Base-by-base conservation (phyloP, 805 yeast genomes). In the Pichia eremophila region DNA sequence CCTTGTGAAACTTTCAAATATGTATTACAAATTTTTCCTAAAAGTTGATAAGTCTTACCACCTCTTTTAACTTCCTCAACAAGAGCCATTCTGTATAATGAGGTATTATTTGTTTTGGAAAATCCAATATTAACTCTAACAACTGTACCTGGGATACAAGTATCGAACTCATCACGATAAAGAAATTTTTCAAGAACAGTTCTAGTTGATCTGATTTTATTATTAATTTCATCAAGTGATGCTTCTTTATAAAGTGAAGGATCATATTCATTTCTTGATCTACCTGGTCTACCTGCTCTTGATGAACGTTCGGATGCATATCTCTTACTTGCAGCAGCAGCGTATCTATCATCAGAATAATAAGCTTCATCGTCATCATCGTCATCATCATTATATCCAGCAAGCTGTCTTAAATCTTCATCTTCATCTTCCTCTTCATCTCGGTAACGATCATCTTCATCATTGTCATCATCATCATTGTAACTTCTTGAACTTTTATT, bases 1-100 rank as follows among this genome's bases (percentile, higher is more conserved):
- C 95, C 96, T 61, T 87, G 95, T n/a, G 90, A 75, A 14, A 87
- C 91, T 46, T 78, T 71, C 54, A 91, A 71, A 54, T 77, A 80
- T 14, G 73, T 63, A 52, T 75, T 77, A 48, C 74, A 71, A 51
- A 70, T 71, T 46, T 64, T 67, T 27, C 65, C 70, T 17, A 69
- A 64, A 40, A 77, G 54, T 35, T 62, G 62, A 56, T 77, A 77
- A 11, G 69, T 66, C 47, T 66, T 70, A 8, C 66, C 68, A 10
- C 62, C 62, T 39, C 61, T 52, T 41, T 52, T 58, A 9, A 85
- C 77, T 46, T 77, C 83, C 54, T 81, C 84, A 40, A 93, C 79
- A 60, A 78, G 83, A 43, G 91, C 95, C 78, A 91, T 75, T 57
- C 97, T 75, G 66, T 93, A 91, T 46, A 78, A 76, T 11, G 83